Percentiles rank a stretch among this genome's conserved stretches.
Evolutionary conservation across 148 eudicot genomes (phyloP).

Genomic region (Arctostaphylos glauca): DNA sequence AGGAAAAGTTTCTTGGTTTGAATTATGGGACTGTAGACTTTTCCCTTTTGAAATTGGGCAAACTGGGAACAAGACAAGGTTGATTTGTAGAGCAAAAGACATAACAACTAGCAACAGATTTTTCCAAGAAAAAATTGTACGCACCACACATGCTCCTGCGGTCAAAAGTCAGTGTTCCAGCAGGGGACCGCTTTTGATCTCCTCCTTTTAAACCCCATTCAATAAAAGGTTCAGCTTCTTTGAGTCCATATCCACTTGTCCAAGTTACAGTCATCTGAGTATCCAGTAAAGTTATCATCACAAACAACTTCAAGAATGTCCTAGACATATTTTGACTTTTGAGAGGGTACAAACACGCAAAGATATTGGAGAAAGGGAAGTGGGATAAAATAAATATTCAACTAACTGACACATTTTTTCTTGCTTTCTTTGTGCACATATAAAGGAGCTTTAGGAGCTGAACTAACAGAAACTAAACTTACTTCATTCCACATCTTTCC

Average conservation of each 20-base stretch:
- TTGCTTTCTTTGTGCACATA: background rate
- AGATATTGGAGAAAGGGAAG: background rate
- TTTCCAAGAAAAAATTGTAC: conserved; percentile 17
- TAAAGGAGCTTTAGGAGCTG: background rate
- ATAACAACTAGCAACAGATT: background rate
- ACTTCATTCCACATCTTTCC: conserved; percentile 90
- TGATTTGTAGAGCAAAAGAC: background rate
- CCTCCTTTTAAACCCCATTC: conserved; percentile 67
- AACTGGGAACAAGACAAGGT: background rate
- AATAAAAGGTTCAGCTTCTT: conserved; percentile 60
- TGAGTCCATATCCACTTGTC: conserved; percentile 78
- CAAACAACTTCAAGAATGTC: background rate
- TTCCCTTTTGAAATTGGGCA: too few species aligned
- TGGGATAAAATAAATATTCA: background rate
- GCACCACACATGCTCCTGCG: conserved; percentile 80
- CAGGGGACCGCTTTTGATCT: conserved; percentile 41
- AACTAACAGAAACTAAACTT: conserved; percentile 26
- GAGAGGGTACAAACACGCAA: too few species aligned
- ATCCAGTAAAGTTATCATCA: conserved; percentile 14
- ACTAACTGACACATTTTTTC: background rate
- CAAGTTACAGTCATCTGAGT: conserved; percentile 80
- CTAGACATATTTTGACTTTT: background rate
- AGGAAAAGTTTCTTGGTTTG: too few species aligned
- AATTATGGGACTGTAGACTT: too few species aligned
- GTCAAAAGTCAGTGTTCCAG: conserved; percentile 72